Evolutionary conservation across 306 rosid genomes (phyloP), one percentile per base, ranked within the genome.

Genomic region (Dalbergia oliveri): DNA sequence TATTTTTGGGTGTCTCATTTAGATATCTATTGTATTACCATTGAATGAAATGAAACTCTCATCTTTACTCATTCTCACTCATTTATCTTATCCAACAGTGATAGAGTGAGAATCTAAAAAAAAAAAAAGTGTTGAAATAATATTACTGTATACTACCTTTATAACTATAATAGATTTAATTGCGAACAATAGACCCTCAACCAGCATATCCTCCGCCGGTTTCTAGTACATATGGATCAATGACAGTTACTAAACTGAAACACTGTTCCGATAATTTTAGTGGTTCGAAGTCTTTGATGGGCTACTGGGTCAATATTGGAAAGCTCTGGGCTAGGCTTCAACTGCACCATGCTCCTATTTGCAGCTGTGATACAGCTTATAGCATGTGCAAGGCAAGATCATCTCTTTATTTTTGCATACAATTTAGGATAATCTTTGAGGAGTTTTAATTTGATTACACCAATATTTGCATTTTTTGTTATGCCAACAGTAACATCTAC

Each of bases 281-380:
- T 95, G 99, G 99, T 95, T 95, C 50, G 98, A 95, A 86, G 99
- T 95, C 68, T 96, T 95, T n/a, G 99, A 95, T 88, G 98, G 99
- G 47, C 79, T 95, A 15, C 73, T 95, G 67, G 99, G 99, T 76
- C 96, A 98, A 12, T 86, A 81, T 75, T 95, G 99, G 99, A 95
- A 95, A 73, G 97, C 99, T 6, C 31, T 81, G 75, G 99, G 79
- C 89, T 95, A 56, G 97, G 91, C 47, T 95, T 95, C 90, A 95
- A 95, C 86, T 95, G 99, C 72, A 95, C 99, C 77, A 91, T 95
- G 88, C 97, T 95, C 8, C 90, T 95, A 19, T 95, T 93, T 67
- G 99, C 97, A 87, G 89, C 99, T 83, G 99, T 95, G 79, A 95
- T 95, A 35, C 99, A 95, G 91, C 98, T 95, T 12, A 95, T 95